Evolutionary conservation across 352 stramenopile genomes (phyloP).

Genomic region (Phytopythium helicoides): DNA sequence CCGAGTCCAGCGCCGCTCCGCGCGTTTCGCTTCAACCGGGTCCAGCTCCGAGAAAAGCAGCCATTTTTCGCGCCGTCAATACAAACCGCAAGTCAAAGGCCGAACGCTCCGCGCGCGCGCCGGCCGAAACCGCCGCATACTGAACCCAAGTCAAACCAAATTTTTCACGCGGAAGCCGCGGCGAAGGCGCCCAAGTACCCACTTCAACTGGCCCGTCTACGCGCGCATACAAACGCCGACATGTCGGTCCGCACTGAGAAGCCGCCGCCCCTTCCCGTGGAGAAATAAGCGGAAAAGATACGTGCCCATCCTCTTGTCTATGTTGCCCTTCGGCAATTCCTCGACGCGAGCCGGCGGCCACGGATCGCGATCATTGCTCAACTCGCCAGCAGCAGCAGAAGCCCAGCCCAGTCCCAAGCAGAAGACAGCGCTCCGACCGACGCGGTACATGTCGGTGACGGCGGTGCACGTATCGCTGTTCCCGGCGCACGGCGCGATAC

Average conservation of each 20-base stretch:
- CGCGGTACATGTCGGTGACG: conserved; percentile 32
- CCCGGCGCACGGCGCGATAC: conserved; percentile 59
- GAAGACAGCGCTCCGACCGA: not conserved
- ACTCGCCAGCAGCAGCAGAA: conserved; percentile 1
- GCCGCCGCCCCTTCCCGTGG: not conserved
- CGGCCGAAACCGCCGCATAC: too few relatives aligned
- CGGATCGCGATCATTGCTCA: conserved; percentile 6
- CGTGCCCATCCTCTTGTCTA: conserved; percentile 5
- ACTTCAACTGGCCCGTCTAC: too few relatives aligned
- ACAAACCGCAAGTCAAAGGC: too few relatives aligned
- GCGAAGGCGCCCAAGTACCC: too few relatives aligned
- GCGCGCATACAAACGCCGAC: not conserved
- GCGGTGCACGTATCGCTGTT: conserved; percentile 48
- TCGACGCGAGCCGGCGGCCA: not conserved
- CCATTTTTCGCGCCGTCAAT: too few relatives aligned
- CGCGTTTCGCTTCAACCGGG: too few relatives aligned
- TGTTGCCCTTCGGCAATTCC: not conserved
- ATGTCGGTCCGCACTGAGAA: not conserved
- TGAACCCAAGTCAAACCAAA: too few relatives aligned
- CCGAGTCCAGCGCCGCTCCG: too few relatives aligned
- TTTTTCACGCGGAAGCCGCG: too few relatives aligned
- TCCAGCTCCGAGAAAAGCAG: too few relatives aligned
- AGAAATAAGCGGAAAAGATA: conserved; percentile 4
- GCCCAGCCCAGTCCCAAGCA: not conserved
- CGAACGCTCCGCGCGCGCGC: too few relatives aligned